Evolutionary conservation across 208 protist species (phyloP), one percentile per base, ranked within the genome.

Genomic region (Acanthamoeba pearcei): DNA sequence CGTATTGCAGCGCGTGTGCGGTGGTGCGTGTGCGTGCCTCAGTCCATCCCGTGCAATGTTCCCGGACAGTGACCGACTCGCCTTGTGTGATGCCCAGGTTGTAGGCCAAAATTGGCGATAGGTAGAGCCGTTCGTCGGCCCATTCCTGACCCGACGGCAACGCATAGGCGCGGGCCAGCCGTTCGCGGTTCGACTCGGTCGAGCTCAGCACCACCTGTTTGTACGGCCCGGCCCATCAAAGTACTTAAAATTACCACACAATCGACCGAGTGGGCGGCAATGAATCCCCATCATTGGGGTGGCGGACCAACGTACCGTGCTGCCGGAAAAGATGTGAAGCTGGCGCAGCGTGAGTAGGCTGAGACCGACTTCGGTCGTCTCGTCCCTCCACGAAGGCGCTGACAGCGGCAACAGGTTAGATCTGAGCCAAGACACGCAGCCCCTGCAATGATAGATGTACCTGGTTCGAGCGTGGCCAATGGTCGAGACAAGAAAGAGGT

Each of bases 321-420:
- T 94, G 66, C 91, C 91, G n/a, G 70, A 85, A 29, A 94, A 94
- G 72, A 94, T 15, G 35, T 38, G 64, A 12, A 94, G 51, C 53
- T 51, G 35, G 17, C 91, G 91, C 17, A 94, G n/a, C 1, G 91
- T 94, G 57, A 22, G 27, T 8, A 94, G 27, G 19, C 32, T 94
- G 27, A 70, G 49, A 0, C 91, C 91, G 10, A 94, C 91, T 27
- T 94, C 91, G n/a, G 53, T 72, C 64, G 85, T n/a, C 9, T 62
- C 35, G 42, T 94, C 91, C 27, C 91, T n/a, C 91, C 91, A 94
- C 1, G 49, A 24, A 13, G 91, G 49, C 32, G 27, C 86, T 92
- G 80, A 49, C 46, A 12, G 46, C 46, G 12, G 46, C 46, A 49
- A 12, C 46, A 49, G 46, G 46, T 49, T 49, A 49, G 46, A 49